phyloP scores from a whole-genome alignment of 257 asterid genomes.

The Ilex aquifolium region DNA sequence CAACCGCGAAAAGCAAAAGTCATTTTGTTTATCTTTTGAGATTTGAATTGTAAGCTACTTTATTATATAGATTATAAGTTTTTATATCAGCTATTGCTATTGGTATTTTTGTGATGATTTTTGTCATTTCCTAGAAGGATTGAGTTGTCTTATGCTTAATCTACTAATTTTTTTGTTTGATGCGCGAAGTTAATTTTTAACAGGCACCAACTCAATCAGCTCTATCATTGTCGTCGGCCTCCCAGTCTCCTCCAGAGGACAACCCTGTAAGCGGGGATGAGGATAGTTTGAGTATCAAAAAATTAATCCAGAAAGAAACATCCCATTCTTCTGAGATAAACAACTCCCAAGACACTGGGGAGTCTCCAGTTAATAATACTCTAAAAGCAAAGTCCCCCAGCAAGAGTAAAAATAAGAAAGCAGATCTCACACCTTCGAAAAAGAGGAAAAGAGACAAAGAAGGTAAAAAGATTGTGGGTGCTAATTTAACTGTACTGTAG shows the following conservation, averaged over 20 bases:
- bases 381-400: conserved; percentile 31
- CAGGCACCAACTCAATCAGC: conserved; percentile 46
- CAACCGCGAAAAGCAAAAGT: too few species aligned
- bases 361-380: conserved; percentile 15
- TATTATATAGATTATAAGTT: too few species aligned
- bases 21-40: too few species aligned
- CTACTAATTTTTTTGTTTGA: too few species aligned
- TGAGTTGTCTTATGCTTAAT: too few species aligned
- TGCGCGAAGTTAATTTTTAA: conserved; percentile 5
- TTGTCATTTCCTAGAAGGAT: too few species aligned
- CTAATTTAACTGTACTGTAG: conserved; percentile 1
- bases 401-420: conserved; percentile 17
- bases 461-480: conserved; percentile 20
- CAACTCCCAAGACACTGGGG: conserved; percentile 15
- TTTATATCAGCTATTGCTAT: too few species aligned
- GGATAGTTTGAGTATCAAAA: conserved; percentile 44
- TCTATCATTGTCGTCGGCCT: conserved; percentile 45
- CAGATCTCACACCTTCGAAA: conserved; percentile 25
- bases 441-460: conserved; percentile 25
- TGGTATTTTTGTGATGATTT: too few species aligned
- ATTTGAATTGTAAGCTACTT: too few species aligned
- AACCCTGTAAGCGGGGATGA: conserved; percentile 42
- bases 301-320: conserved; percentile 40
- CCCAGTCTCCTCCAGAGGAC: conserved; percentile 36
- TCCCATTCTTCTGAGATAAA: conserved; percentile 11